Percentiles rank a stretch among this genome's conserved stretches.
Conservation (phyloP, 352 stramenopile genomes). For the Phytophthora ramorum region DNA sequence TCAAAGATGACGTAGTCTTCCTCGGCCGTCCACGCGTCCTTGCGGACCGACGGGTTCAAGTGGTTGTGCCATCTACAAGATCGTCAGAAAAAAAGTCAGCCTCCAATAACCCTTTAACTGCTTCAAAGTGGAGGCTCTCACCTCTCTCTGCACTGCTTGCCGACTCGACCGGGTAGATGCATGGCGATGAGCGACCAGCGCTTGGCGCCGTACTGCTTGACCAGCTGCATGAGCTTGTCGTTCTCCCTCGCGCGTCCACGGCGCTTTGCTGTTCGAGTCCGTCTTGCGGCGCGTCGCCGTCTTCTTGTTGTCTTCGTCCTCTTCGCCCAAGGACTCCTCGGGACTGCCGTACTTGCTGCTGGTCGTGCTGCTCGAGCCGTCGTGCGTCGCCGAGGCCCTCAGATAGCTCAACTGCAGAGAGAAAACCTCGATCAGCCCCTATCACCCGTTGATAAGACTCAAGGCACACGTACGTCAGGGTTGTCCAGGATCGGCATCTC, state of each 20-base stretch:
- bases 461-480: constrained; percentile 41
- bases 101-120: not conserved
- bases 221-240: constrained; percentile 87
- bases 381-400: constrained; percentile 26
- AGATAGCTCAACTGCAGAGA: constrained; percentile 42
- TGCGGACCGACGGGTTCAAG: constrained; percentile 87
- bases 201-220: constrained; percentile 91
- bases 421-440: not conserved
- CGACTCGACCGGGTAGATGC: constrained; percentile 86
- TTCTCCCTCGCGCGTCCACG: constrained; percentile 91
- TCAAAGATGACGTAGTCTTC: constrained; percentile 93
- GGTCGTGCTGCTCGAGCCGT: constrained; percentile 31
- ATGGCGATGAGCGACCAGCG: constrained; percentile 91
- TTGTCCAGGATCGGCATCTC: constrained; percentile 56
- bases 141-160: constrained; percentile 90
- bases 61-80: constrained; percentile 87
- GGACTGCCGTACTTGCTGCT: constrained; percentile 48
- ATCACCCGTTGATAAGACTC: too few relatives aligned
- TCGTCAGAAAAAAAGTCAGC: not conserved
- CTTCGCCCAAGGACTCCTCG: constrained; percentile 72
- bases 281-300: constrained; percentile 52
- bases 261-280: constrained; percentile 87
- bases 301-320: constrained; percentile 62
- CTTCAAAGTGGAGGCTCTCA: constrained; percentile 11
- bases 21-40: constrained; percentile 89